phyloP scores from a whole-genome alignment of 179 eudicot species.

The Beta corolliflora region DNA sequence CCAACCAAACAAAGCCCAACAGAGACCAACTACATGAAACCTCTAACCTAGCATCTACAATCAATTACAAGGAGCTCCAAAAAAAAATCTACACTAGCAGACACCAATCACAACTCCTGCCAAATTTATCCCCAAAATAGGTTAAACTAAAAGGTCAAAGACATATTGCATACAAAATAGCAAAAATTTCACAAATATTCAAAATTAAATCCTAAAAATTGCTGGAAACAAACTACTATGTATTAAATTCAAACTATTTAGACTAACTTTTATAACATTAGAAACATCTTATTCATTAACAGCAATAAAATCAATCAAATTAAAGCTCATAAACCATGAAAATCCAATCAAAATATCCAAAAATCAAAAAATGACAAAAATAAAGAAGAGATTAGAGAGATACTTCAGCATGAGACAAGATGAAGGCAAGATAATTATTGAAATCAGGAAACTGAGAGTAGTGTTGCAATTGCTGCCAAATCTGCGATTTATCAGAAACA shows the following conservation, averaged over 20 bases:
- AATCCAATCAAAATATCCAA: neutral
- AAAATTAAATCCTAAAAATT: neutral
- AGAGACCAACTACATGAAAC: neutral
- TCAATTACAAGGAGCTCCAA: neutral
- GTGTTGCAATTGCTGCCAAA: constrained; percentile 81
- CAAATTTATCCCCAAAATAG: neutral
- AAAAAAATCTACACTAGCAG: neutral
- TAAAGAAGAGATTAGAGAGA: neutral
- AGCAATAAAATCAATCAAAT: neutral
- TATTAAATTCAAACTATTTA: neutral
- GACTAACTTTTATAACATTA: neutral
- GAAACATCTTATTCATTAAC: neutral
- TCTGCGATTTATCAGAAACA: constrained; percentile 70
- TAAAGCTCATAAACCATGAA: neutral
- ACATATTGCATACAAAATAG: neutral
- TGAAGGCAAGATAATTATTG: constrained; percentile 86
- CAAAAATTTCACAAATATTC: neutral
- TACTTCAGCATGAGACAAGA: constrained; percentile 81
- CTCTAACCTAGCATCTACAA: neutral
- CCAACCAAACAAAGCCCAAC: neutral
- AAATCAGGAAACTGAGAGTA: constrained; percentile 90
- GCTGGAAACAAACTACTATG: neutral
- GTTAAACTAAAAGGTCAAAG: neutral
- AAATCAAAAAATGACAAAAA: constrained; percentile 5
- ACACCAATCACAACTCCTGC: neutral